Conservation (phyloP, 805 yeast species). For the Scheffersomyces amazonensis region DNA sequence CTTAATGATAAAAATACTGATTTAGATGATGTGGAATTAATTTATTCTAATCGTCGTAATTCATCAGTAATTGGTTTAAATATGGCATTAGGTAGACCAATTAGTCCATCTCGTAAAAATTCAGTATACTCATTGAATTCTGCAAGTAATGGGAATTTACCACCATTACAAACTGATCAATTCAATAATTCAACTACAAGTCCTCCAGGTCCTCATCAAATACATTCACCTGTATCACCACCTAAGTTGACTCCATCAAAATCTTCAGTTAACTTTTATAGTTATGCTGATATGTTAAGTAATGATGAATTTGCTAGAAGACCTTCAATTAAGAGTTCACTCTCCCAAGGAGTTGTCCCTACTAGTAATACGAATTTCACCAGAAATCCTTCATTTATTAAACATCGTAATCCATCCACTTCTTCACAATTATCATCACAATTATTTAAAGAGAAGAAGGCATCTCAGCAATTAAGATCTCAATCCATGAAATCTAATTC, state of each 20-base stretch:
- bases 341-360: conserved; percentile 32
- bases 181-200: background rate
- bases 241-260: conserved; percentile 35
- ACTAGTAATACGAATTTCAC: conserved; percentile 9
- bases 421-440: conserved; percentile 23
- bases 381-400: conserved; percentile 6
- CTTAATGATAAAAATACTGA: conserved; percentile 58
- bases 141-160: conserved; percentile 10
- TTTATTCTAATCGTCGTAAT: conserved; percentile 55
- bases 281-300: conserved; percentile 76
- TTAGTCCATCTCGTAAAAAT: conserved; percentile 38
- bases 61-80: conserved; percentile 49
- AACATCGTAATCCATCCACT: conserved; percentile 6
- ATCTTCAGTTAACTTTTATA: conserved; percentile 53
- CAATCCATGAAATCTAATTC: background rate
- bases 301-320: conserved; percentile 66
- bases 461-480: background rate
- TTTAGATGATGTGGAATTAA: conserved; percentile 68
- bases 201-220: conserved; percentile 6
- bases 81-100: conserved; percentile 47
- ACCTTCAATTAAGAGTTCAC: conserved; percentile 48
- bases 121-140: conserved; percentile 21
- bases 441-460: conserved; percentile 7
- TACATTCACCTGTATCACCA: conserved; percentile 32
- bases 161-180: background rate